Evolutionary conservation across 2,329 filamentous ascomycete genomes (phyloP), one percentile per base, ranked within the genome.

Genomic region (Alternaria sp.): DNA sequence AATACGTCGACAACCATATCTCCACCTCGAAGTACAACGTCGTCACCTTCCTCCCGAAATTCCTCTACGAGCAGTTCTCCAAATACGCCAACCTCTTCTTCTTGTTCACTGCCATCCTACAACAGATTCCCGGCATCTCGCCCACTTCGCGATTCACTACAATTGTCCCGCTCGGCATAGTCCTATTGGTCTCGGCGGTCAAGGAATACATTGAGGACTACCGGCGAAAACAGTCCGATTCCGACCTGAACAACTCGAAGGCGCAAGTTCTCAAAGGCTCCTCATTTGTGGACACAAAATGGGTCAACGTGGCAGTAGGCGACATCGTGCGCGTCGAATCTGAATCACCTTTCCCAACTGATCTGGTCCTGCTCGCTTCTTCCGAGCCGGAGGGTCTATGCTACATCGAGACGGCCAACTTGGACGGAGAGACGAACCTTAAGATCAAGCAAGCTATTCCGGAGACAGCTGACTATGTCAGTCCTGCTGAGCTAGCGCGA

Each of bases 1-100:
- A 95, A 80, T 98, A 96, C 80, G 88, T 94, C 77, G 92, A 97
- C 86, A 99, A 99, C 78, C 93, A 98, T 80, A 91, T 99, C 67
- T 98, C 95, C 45, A 99, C 96, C 6, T 91, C 96, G 67, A 99
- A 99, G 82, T 99, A 99, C 87, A 99, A 98, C 80, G 74, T 93
- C 76, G 86, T 92, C 58, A 97, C 93, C 19, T 99, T 99, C 80
- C 78, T 98, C 17, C 96, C 96, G 54, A 99, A 99, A 81, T 99
- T 99, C 82, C 85, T 99, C 60, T 93, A 95, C 80, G 96, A 99
- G 81, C 96, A 99, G 79, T 99, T 99, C 83, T 97, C 94, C 65
- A 99, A 97, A 85, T 97, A 97, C 81, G 96, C 96, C 84, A 99
- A 99, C 82, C 82, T 99, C 76, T 99, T 99, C 85, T 99, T 99